Evolutionary conservation across 2,329 filamentous ascomycete genomes (phyloP).

Genomic region (Aspergillus flavus): DNA sequence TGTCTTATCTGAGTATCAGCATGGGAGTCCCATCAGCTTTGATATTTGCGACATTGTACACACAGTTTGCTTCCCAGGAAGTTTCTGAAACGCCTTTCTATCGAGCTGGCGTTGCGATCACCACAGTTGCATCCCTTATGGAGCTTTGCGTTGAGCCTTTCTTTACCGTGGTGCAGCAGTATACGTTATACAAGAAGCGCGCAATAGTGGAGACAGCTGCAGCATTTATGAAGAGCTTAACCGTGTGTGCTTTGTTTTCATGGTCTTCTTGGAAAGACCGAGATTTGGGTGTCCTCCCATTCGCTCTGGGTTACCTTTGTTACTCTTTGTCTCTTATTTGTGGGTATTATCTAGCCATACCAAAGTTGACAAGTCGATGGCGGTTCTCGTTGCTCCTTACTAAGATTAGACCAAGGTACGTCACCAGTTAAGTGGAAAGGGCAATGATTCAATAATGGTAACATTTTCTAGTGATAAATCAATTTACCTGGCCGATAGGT

Average conservation of each 20-base stretch:
- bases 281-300: conserved; percentile 77
- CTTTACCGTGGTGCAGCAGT: conserved; percentile 84
- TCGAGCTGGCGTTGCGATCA: conserved; percentile 55
- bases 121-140: conserved; percentile 61
- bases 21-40: conserved; percentile 68
- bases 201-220: conserved; percentile 82
- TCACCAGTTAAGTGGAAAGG: conserved; percentile 5
- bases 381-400: conserved; percentile 70
- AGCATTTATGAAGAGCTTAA: conserved; percentile 73
- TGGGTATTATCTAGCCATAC: conserved; percentile 70
- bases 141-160: conserved; percentile 86
- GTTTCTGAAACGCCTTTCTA: conserved; percentile 66
- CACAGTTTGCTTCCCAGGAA: conserved; percentile 55
- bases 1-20: conserved; percentile 76
- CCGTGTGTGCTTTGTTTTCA: conserved; percentile 71
- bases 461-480: conserved; percentile 28
- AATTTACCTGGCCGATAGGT: conserved; percentile 60
- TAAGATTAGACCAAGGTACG: conserved; percentile 47
- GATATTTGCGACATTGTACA: conserved; percentile 69
- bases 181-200: conserved; percentile 76
- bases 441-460: conserved; percentile 11
- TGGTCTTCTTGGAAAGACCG: conserved; percentile 58
- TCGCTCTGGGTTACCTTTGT: conserved; percentile 80
- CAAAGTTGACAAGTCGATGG: conserved; percentile 55
- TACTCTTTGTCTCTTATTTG: conserved; percentile 71